Conservation (phyloP, 78 protist genomes). For the Bodo saltans region DNA sequence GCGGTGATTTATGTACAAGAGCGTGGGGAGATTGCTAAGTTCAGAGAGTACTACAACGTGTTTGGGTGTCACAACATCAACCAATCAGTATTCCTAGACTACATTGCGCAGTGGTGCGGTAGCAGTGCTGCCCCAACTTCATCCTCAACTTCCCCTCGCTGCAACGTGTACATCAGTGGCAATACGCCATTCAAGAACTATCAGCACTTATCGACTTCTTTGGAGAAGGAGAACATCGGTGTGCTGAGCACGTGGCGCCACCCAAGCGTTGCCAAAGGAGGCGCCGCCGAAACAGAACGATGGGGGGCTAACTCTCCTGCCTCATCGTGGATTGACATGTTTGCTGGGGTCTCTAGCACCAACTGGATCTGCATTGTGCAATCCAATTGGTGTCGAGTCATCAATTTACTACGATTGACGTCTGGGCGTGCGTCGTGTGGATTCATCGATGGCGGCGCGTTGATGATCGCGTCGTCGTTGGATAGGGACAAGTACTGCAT, state of each 20-base stretch:
- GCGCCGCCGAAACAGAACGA: neutral
- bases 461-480: neutral
- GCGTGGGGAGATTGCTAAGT: slow-evolving; percentile 29
- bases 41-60: slow-evolving; percentile 24
- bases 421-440: slow-evolving; percentile 17
- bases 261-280: neutral
- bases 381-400: slow-evolving; percentile 28
- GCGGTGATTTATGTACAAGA: slow-evolving; percentile 4
- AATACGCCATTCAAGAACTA: neutral
- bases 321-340: slow-evolving; percentile 11
- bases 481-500: neutral
- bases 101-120: neutral
- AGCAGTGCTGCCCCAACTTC: too few species aligned
- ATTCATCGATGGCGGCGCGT: slow-evolving; percentile 19
- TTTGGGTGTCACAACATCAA: slow-evolving; percentile 24
- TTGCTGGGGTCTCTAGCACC: neutral
- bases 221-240: too few species aligned
- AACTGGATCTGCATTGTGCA: slow-evolving; percentile 21
- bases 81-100: too few species aligned
- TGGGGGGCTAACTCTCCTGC: slow-evolving; percentile 14
- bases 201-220: neutral
- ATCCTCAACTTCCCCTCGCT: neutral
- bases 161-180: neutral
- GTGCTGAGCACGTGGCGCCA: slow-evolving; percentile 7
- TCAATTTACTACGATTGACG: slow-evolving; percentile 24